Conservation (phyloP, 805 yeast genomes). For the Suhomyces tanzawaensis region DNA sequence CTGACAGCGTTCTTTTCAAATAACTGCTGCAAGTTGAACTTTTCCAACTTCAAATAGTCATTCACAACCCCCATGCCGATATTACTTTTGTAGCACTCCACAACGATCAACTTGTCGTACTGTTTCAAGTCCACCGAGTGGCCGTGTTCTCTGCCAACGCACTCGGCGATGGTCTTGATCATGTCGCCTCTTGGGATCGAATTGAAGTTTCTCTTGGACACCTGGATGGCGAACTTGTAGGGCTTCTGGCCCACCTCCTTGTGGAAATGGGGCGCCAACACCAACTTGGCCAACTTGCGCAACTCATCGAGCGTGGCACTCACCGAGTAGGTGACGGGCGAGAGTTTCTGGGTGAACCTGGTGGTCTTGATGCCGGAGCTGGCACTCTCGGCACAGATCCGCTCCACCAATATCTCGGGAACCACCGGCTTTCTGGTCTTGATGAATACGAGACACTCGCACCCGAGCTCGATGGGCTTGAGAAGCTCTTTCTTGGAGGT, state of each 20-base stretch:
- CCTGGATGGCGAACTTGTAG: slow-evolving; percentile 72
- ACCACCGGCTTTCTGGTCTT: slow-evolving; percentile 76
- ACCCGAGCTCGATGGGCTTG: slow-evolving; percentile 60
- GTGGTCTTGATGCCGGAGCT: slow-evolving; percentile 56
- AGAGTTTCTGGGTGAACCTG: slow-evolving; percentile 71
- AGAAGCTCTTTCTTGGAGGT: slow-evolving; percentile 46
- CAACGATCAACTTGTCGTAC: slow-evolving; percentile 73
- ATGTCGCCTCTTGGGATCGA: slow-evolving; percentile 69
- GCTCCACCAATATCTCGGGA: slow-evolving; percentile 69
- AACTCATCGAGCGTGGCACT: slow-evolving; percentile 71
- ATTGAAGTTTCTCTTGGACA: slow-evolving; percentile 75
- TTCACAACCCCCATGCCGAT: slow-evolving; percentile 85
- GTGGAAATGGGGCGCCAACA: slow-evolving; percentile 71
- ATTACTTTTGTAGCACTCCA: slow-evolving; percentile 86
- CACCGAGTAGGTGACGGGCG: slow-evolving; percentile 77
- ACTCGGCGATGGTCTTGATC: slow-evolving; percentile 66
- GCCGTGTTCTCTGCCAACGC: slow-evolving; percentile 65
- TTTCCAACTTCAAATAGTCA: slow-evolving; percentile 57
- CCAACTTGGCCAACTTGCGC: slow-evolving; percentile 51
- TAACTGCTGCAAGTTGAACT: slow-evolving; percentile 81
- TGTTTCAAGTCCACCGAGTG: slow-evolving; percentile 79
- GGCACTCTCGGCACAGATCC: slow-evolving; percentile 59
- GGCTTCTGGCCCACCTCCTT: slow-evolving; percentile 37
- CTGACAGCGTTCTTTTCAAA: slow-evolving; percentile 45
- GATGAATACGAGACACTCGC: slow-evolving; percentile 83